phyloP scores from a whole-genome alignment of 106 monocot species.

The Alisma plantagoaquatica region DNA sequence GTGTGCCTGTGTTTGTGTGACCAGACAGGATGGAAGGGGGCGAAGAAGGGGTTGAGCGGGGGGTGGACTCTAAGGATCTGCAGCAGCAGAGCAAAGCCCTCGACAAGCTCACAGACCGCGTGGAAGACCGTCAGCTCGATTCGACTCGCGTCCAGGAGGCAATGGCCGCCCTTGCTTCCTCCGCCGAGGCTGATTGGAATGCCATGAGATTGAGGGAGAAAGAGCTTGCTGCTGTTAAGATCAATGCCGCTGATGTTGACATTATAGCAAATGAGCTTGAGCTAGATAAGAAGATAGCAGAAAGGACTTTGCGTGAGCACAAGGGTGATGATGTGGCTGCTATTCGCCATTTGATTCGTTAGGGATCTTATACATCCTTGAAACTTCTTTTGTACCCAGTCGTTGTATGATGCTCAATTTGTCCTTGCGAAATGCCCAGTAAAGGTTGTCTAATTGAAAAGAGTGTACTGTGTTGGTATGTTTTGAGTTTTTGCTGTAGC shows the following conservation, averaged over 20 bases:
- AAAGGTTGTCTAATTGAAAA: no score
- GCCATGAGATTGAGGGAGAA: slow-evolving; percentile 72
- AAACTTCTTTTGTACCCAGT: no score
- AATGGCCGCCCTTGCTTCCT: slow-evolving; percentile 24
- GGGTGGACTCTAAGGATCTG: slow-evolving; percentile 54
- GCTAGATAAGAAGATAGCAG: slow-evolving; percentile 76
- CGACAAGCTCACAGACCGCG: no score
- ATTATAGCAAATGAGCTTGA: slow-evolving; percentile 70
- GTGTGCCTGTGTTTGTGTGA: no score
- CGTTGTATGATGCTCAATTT: no score
- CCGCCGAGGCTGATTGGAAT: slow-evolving; percentile 30
- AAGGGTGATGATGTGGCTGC: slow-evolving; percentile 74
- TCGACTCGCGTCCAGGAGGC: slow-evolving; percentile 56
- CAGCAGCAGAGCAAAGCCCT: slow-evolving; percentile 91
- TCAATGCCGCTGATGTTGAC: slow-evolving; percentile 70
- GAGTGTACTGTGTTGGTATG: no score
- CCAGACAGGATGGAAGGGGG: slow-evolving; percentile 8
- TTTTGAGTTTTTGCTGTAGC: no score
- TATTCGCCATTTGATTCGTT: slow-evolving; percentile 40
- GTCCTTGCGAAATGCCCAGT: no score
- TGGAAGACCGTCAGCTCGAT: no score
- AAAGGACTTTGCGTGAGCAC: slow-evolving; percentile 67
- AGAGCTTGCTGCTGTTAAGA: slow-evolving; percentile 89
- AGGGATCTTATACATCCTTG: neutral
- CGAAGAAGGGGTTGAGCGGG: slow-evolving; percentile 17